Base-by-base conservation (phyloP, 495 filamentous ascomycete species). In the Cairneyella variabilis region DNA sequence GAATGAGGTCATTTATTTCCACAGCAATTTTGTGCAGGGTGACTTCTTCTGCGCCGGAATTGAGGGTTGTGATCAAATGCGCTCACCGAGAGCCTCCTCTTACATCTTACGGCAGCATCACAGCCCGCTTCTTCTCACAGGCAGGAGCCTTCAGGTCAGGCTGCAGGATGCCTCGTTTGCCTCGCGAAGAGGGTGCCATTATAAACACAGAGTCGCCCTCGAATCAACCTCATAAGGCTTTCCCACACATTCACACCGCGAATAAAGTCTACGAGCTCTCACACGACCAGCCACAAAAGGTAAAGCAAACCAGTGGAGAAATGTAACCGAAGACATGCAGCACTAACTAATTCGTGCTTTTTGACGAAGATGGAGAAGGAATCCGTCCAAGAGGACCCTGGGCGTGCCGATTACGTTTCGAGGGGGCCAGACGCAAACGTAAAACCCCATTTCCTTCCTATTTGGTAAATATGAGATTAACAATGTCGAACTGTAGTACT, bases 401-500 rank as follows among this genome's bases (percentile, higher is more conserved):
- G 48, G 6, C 48, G 48, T 42, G 34, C 48, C 3, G 48, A 51
- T 30, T 51, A 27, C 42, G 48, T 51, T 42, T 37, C 48, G 21
- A 25, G 38, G 30, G 46, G 46, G 30, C 18, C 23, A 21, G 23
- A 37, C 21, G 38, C 37, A 9, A 49, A 38, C 20, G 46, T 49
- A 49, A 49, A 32, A 49, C 16, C 4, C 21, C 41, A 16, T 20
- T 5, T 44, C 17, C 41, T 18, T 34, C 14, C 8, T 34, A 14
- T 34, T 25, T 1, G 8, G 41, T 5, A 25, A 16, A 5, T 10
- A 38, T 38, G 18, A 12, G 38, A 38, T 37, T 48, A 20, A 34
- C 23, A 9, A 30, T 8, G 8, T 37, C n/a, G 20, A 23, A 22
- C 23, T 34, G 14, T 42, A 51, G 48, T 51, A 51, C 36, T 2